Evolutionary conservation across 23 red algal species (phyloP).

Genomic region (Gracilariopsis chorda): DNA sequence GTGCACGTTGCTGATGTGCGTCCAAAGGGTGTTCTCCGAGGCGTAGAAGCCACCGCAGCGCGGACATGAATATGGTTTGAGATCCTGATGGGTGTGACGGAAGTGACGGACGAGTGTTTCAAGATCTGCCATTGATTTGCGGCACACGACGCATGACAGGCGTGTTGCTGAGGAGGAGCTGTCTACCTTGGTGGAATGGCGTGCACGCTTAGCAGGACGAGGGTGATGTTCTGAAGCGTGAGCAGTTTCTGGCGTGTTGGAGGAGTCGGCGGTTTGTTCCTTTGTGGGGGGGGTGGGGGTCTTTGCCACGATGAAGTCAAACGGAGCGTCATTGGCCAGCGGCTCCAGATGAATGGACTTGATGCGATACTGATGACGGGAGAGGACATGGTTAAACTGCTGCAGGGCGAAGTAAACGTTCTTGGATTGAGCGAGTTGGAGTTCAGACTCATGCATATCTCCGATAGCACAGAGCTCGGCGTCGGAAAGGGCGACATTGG

Average conservation of each 20-base stretch:
- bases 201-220: slow-evolving; percentile 11
- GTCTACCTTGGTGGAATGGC: background rate
- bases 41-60: slow-evolving; percentile 45
- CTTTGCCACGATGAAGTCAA: slow-evolving; percentile 30
- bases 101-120: slow-evolving; percentile 55
- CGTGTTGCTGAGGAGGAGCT: background rate
- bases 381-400: slow-evolving; percentile 14
- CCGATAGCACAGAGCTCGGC: slow-evolving; percentile 23
- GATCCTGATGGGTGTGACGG: slow-evolving; percentile 54
- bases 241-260: background rate
- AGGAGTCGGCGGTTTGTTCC: background rate
- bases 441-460: slow-evolving; percentile 35
- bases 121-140: slow-evolving; percentile 20
- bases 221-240: background rate
- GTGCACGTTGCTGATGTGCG: slow-evolving; percentile 57
- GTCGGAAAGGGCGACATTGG: slow-evolving; percentile 28
- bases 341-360: slow-evolving; percentile 20
- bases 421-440: background rate
- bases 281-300: background rate
- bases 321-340: background rate
- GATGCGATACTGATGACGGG: slow-evolving; percentile 16
- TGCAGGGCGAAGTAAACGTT: background rate
- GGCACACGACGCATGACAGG: slow-evolving; percentile 14
- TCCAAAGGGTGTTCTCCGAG: slow-evolving; percentile 40
- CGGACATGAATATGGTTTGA: slow-evolving; percentile 42